Base-by-base conservation (phyloP, 345 rosid genomes). In the Citropsis articulata region DNA sequence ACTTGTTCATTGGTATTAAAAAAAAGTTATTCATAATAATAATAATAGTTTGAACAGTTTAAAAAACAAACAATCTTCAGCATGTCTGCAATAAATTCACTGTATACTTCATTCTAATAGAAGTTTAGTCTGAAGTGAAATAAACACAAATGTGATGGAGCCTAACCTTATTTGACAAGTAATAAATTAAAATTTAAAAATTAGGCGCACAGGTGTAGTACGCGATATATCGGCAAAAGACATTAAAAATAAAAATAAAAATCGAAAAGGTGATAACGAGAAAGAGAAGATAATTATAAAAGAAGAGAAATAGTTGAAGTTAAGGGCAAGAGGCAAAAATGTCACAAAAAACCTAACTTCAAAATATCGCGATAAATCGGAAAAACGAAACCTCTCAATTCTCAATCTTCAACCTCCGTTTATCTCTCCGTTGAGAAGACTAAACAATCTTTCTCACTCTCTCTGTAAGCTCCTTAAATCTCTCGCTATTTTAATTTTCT, bases 331-430 rank as follows among this genome's bases (percentile, higher is more conserved):
- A 50, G 14, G 68, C 21, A 57, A 1, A 45, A 6, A 30, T 48
- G n/a, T 7, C 2, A 31, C 28, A 28, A 85, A 45, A 72, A 80
- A 81, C 86, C 77, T 71, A 78, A 72, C 76, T 70, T 66, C 86
- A 77, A 84, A 86, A 79, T 84, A 50, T 88, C 89, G 87, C 88
- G 91, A 88, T 86, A 88, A 79, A 30, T 79, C 55, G 74, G 48
- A 70, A 18, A 33, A 33, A 79, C 8, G n/a, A 61, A 55, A 76
- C 9, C 14, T n/a, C 57, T 18, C 57, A 53, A 53, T 16, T 70
- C 36, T 73, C 66, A 75, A 79, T 76, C 84, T 78, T 76, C 86
- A 61, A 77, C 80, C 86, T 76, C 86, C 84, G 85, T 53, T 84
- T 81, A 71, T 85, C 81, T 84, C 86, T 83, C 88, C 82, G 85